phyloP scores from a whole-genome alignment of 148 eudicot species.

The Vaccinium darrowii region DNA sequence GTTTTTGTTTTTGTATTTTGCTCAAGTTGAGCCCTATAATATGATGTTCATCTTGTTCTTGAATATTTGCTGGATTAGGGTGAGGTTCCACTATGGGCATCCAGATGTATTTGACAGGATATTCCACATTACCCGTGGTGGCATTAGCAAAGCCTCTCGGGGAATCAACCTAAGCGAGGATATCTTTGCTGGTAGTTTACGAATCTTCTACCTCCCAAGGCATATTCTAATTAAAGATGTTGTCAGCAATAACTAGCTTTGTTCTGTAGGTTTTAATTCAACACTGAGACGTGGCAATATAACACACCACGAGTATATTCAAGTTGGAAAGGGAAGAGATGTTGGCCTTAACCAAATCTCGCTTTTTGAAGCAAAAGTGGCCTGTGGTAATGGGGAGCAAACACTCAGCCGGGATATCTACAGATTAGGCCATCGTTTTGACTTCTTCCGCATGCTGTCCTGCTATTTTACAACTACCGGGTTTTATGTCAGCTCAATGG shows the following conservation, averaged over 20 bases:
- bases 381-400: slow-evolving; percentile 76
- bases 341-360: slow-evolving; percentile 76
- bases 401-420: slow-evolving; percentile 66
- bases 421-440: slow-evolving; percentile 72
- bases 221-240: background rate
- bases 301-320: slow-evolving; percentile 74
- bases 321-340: slow-evolving; percentile 78
- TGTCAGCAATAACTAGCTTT: background rate
- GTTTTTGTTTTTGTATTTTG: background rate
- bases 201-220: background rate
- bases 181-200: slow-evolving; percentile 58
- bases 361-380: slow-evolving; percentile 68
- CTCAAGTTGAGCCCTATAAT: background rate
- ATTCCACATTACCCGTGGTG: slow-evolving; percentile 66
- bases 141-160: slow-evolving; percentile 72
- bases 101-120: slow-evolving; percentile 75
- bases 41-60: background rate
- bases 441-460: slow-evolving; percentile 72
- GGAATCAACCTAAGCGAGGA: slow-evolving; percentile 66
- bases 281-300: slow-evolving; percentile 71
- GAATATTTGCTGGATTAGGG: slow-evolving; percentile 32
- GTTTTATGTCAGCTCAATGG: slow-evolving; percentile 62
- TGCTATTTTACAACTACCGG: slow-evolving; percentile 65
- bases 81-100: slow-evolving; percentile 76
- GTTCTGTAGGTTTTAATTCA: slow-evolving; percentile 56